Conservation (phyloP, 148 eudicot genomes). For the Euryodendron excelsum region DNA sequence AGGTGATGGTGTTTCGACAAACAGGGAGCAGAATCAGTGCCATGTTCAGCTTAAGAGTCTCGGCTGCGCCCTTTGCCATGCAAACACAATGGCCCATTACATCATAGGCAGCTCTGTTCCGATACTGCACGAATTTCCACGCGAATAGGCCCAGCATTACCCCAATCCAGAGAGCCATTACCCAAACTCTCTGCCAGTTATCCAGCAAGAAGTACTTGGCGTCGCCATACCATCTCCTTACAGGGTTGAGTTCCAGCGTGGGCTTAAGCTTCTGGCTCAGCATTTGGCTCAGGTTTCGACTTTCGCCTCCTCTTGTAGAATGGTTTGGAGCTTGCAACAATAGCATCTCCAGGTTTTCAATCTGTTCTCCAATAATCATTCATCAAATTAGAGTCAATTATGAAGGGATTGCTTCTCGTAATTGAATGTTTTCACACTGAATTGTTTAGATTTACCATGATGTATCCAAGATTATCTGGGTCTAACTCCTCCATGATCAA, state of each 20-base stretch:
- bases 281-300: slow-evolving; percentile 52
- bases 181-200: slow-evolving; percentile 58
- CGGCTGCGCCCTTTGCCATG: slow-evolving; percentile 56
- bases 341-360: slow-evolving; percentile 52
- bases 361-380: slow-evolving; percentile 32
- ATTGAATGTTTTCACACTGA: too few relatives aligned
- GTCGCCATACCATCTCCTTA: slow-evolving; percentile 30
- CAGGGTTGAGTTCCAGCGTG: slow-evolving; percentile 18
- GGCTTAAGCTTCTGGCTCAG: slow-evolving; percentile 50
- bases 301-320: slow-evolving; percentile 30
- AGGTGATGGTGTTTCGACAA: slow-evolving; percentile 54
- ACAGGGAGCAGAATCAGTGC: slow-evolving; percentile 51
- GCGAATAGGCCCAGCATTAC: slow-evolving; percentile 38
- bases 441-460: slow-evolving; percentile 33
- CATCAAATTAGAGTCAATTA: neutral
- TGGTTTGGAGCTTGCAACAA: slow-evolving; percentile 47
- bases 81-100: slow-evolving; percentile 55
- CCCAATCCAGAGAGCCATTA: slow-evolving; percentile 45
- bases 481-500: slow-evolving; percentile 59
- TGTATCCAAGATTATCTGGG: slow-evolving; percentile 45
- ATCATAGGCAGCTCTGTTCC: slow-evolving; percentile 30
- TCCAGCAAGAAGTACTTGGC: slow-evolving; percentile 40
- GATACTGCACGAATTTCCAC: slow-evolving; percentile 40
- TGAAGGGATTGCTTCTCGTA: neutral
- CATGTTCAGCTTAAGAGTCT: slow-evolving; percentile 59